These are phyloP conservation scores for Ustilago lituana DNA, from an alignment of 1,284 basidiomycete genomes.

Conservation along the genomic window DNA sequence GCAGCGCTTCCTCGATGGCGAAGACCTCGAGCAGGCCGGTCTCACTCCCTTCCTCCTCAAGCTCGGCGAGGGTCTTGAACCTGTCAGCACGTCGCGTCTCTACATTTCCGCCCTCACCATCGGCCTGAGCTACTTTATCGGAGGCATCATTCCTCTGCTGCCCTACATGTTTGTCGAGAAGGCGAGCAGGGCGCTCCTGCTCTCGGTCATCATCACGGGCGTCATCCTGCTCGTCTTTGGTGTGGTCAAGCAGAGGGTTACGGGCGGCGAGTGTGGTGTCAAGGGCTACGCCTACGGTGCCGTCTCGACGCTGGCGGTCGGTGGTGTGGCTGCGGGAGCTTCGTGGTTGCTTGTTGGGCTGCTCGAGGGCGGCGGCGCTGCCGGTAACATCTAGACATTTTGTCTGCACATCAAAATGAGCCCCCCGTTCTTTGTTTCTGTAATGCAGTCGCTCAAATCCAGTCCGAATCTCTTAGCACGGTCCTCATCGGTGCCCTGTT, in stretches of 20 bases:
- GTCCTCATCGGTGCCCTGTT: too few species aligned
- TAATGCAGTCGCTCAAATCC: not conserved
- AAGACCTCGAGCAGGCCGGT: conserved; percentile 41
- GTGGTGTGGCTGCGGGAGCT: conserved; percentile 86
- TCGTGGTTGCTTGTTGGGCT: conserved; percentile 85
- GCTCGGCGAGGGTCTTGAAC: conserved; percentile 55
- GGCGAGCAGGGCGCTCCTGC: conserved; percentile 42
- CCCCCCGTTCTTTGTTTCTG: conserved; percentile 2
- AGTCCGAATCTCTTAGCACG: too few species aligned
- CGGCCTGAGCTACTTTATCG: conserved; percentile 57
- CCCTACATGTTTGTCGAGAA: conserved; percentile 59
- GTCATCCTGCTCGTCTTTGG: conserved; percentile 59
- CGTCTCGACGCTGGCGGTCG: conserved; percentile 85
- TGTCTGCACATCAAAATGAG: not conserved
- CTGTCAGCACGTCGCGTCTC: conserved; percentile 55
- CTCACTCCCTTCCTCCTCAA: conserved; percentile 61
- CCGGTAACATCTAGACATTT: conserved; percentile 11
- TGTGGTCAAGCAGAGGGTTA: conserved; percentile 56
- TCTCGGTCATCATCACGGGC: conserved; percentile 57
- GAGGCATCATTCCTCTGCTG: conserved; percentile 58
- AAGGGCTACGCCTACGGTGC: conserved; percentile 79
- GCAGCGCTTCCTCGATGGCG: conserved; percentile 5
- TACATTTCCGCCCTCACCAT: conserved; percentile 57
- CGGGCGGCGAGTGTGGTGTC: conserved; percentile 49
- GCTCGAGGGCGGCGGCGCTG: conserved; percentile 71